These are phyloP conservation scores for Cardamine occulta DNA, from an alignment of 345 rosid genomes.

Conservation along the genomic window DNA sequence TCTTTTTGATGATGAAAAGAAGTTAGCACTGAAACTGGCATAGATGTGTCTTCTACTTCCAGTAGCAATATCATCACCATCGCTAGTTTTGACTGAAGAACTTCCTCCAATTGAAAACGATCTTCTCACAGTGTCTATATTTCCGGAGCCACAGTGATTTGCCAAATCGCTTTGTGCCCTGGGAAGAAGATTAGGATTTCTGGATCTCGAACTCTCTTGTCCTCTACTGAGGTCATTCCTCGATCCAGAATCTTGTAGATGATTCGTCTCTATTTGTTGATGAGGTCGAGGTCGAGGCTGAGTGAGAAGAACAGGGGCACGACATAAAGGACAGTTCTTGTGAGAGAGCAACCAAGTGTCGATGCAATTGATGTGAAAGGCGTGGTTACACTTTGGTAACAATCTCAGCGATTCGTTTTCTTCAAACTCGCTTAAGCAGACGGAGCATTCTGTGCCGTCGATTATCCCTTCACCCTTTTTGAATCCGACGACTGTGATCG, in stretches of 20 bases:
- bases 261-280: constrained; percentile 23
- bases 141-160: constrained; percentile 20
- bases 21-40: constrained; percentile 43
- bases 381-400: constrained; percentile 83
- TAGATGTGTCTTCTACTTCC: constrained; percentile 35
- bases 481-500: constrained; percentile 60
- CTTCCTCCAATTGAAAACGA: constrained; percentile 59
- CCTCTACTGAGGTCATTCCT: constrained; percentile 35
- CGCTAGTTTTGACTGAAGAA: constrained; percentile 27
- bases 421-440: constrained; percentile 75
- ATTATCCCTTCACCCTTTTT: constrained; percentile 53
- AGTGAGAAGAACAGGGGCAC: constrained; percentile 57
- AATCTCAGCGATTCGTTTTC: constrained; percentile 68
- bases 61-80: not conserved
- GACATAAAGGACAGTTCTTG: constrained; percentile 82
- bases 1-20: constrained; percentile 41
- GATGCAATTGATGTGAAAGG: constrained; percentile 76
- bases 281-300: constrained; percentile 6
- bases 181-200: constrained; percentile 36
- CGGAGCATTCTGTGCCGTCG: constrained; percentile 85
- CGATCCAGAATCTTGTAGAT: not conserved
- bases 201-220: constrained; percentile 26
- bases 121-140: constrained; percentile 48
- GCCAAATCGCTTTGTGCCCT: constrained; percentile 43
- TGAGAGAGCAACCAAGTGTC: constrained; percentile 86